Percentiles rank a stretch among this genome's conserved stretches.
Evolutionary conservation across 148 eudicot genomes (phyloP).

Genomic region (Nyssa sinensis): DNA sequence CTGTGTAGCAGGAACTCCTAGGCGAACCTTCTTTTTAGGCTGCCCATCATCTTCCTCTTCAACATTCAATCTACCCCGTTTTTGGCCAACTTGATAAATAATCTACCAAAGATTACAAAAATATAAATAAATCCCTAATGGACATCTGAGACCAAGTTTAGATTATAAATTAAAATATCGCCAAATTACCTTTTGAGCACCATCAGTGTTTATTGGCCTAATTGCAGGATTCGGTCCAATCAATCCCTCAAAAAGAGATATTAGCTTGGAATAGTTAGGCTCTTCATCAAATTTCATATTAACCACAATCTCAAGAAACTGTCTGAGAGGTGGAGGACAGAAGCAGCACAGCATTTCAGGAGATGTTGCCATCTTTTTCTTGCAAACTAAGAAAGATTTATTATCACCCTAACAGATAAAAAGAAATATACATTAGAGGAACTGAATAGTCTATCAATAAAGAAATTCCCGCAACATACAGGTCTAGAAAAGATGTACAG

Average conservation of each 20-base stretch:
- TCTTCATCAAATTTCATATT: slow-evolving; percentile 96
- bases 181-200: slow-evolving; percentile 75
- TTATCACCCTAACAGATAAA: slow-evolving; percentile 65
- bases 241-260: slow-evolving; percentile 74
- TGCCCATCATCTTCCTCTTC: slow-evolving; percentile 77
- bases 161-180: neutral
- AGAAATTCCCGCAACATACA: neutral
- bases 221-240: slow-evolving; percentile 75
- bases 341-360: slow-evolving; percentile 74
- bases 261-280: slow-evolving; percentile 83
- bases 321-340: slow-evolving; percentile 70
- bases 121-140: slow-evolving; percentile 6
- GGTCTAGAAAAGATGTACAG: neutral
- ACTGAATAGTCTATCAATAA: neutral
- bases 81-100: slow-evolving; percentile 80
- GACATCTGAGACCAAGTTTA: neutral
- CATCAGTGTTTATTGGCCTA: slow-evolving; percentile 85
- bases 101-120: slow-evolving; percentile 31
- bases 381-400: slow-evolving; percentile 85
- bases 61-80: slow-evolving; percentile 64
- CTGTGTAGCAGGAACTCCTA: slow-evolving; percentile 85
- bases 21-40: slow-evolving; percentile 72
- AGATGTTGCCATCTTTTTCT: slow-evolving; percentile 91
- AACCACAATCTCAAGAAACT: slow-evolving; percentile 71
- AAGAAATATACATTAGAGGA: slow-evolving; percentile 7